Evolutionary conservation across 73 alveolate species (phyloP), one percentile per base, ranked within the genome.

Genomic region (Paramecium octaurelia): DNA sequence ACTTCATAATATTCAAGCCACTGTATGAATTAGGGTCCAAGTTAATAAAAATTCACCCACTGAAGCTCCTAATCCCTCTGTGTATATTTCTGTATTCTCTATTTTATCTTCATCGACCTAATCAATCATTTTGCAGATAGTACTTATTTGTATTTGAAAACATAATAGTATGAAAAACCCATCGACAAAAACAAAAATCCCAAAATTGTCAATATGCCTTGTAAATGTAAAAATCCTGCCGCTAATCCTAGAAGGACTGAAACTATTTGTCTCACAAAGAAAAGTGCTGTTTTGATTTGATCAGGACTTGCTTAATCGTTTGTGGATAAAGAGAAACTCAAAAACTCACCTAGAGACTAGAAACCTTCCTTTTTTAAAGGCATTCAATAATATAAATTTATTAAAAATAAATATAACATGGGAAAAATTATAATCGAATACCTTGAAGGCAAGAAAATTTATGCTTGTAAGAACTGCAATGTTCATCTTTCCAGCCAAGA

Each of bases 81-180:
- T 80, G 24, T 80, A 80, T 23, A 80, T 35, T 80, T 80, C 91
- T 42, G 91, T 80, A 42, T 44, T 48, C 75, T 80, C 91, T 38
- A 80, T 80, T 36, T 44, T 80, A 24, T 80, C 91, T 80, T 80
- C 91, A 44, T 80, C 91, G 11, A 48, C 76, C 91, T 80, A 80
- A n/a, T 50, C 46, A 80, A n/a, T 73, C n/a, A 6, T 73, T 34
- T 11, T 54, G 69, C 27, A 73, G 4, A 36, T 18, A 1, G 21
- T 34, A 73, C 87, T 73, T 73, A 23, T 40, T 73, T 73, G 10
- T 35, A 73, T 38, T 73, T 73, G 10, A 73, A 73, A 31, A 73
- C 87, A 73, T 73, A 73, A 73, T 36, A 73, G 20, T 73, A 73
- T 73, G 87, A 73, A 73, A 73, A 73, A 35, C 87, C 87, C 87